phyloP scores from a whole-genome alignment of 331 rosid species.

The Telfairia occidentalis region DNA sequence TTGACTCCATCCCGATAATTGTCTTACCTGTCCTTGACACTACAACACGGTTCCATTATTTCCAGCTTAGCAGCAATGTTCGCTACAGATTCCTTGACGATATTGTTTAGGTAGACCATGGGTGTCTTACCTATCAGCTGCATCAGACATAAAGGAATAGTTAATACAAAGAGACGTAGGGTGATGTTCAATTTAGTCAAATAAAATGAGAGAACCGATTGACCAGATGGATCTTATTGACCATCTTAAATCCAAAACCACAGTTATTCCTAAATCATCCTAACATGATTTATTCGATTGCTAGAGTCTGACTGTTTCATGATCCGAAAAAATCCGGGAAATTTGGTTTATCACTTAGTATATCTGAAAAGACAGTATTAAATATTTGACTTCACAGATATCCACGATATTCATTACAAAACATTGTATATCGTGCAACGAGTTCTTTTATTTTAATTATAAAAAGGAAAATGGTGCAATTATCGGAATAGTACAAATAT shows the following conservation, averaged over 20 bases:
- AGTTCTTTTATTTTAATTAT: neutral
- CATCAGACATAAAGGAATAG: slow-evolving; percentile 22
- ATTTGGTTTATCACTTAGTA: neutral
- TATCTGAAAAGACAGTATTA: neutral
- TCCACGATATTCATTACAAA: neutral
- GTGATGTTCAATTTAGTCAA: slow-evolving; percentile 6
- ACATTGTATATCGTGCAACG: neutral
- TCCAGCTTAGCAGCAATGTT: slow-evolving; percentile 98
- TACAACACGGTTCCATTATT: slow-evolving; percentile 99
- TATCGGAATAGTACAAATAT: neutral
- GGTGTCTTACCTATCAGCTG: slow-evolving; percentile 99
- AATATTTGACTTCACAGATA: neutral
- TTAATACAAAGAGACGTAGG: neutral
- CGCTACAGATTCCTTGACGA: slow-evolving; percentile 71
- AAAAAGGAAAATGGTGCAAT: neutral
- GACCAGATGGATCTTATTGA: neutral
- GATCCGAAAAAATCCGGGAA: neutral
- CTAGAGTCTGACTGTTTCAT: neutral
- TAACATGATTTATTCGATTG: neutral
- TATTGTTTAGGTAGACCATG: slow-evolving; percentile 84
- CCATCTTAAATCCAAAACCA: neutral
- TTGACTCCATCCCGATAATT: neutral
- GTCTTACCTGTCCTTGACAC: slow-evolving; percentile 93
- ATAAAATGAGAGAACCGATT: neutral
- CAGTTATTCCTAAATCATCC: neutral